A percentile compares a stretch with the other conserved stretches of the same genome.
Evolutionary conservation across 2,329 filamentous ascomycete genomes (phyloP).

Genomic region (Aspergillus candidus): DNA sequence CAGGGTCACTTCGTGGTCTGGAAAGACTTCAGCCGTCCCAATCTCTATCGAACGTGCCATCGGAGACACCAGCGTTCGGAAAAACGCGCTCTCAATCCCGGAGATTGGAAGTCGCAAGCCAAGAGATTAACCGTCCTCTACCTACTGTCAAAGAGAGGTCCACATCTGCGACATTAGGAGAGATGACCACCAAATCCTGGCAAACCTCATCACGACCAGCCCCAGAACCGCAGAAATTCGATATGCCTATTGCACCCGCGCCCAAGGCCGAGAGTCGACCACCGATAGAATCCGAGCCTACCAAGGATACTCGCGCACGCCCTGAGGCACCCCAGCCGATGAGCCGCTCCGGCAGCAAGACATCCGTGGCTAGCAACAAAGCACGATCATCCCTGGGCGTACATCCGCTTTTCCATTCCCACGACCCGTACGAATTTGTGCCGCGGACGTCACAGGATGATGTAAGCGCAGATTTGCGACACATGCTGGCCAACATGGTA

Average conservation of each 20-base stretch:
- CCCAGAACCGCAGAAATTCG: neutral
- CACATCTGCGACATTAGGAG: constrained; percentile 16
- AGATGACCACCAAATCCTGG: constrained; percentile 9
- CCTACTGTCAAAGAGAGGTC: constrained; percentile 17
- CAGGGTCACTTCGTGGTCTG: constrained; percentile 27
- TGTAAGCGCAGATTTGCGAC: constrained; percentile 34
- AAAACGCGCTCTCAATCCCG: constrained; percentile 40
- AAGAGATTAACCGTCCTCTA: constrained; percentile 12
- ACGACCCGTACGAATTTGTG: constrained; percentile 33
- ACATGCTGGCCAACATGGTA: constrained; percentile 33
- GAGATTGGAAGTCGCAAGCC: constrained; percentile 27
- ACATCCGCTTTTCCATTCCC: constrained; percentile 33
- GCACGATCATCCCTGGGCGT: constrained; percentile 32
- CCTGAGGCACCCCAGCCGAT: constrained; percentile 14
- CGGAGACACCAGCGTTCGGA: constrained; percentile 31
- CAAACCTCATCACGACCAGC: constrained; percentile 9
- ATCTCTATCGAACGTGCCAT: constrained; percentile 28
- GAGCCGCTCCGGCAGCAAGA: constrained; percentile 25
- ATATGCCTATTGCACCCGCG: constrained; percentile 1
- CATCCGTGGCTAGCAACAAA: constrained; percentile 18
- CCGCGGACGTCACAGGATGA: constrained; percentile 36
- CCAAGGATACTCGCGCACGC: constrained; percentile 5
- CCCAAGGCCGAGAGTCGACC: constrained; percentile 1
- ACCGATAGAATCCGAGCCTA: neutral
- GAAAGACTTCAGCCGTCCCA: constrained; percentile 23